These are phyloP conservation scores for Pseudocercospora fijiensis DNA, from an alignment of 2,329 filamentous ascomycete genomes.

Conservation along the genomic window DNA sequence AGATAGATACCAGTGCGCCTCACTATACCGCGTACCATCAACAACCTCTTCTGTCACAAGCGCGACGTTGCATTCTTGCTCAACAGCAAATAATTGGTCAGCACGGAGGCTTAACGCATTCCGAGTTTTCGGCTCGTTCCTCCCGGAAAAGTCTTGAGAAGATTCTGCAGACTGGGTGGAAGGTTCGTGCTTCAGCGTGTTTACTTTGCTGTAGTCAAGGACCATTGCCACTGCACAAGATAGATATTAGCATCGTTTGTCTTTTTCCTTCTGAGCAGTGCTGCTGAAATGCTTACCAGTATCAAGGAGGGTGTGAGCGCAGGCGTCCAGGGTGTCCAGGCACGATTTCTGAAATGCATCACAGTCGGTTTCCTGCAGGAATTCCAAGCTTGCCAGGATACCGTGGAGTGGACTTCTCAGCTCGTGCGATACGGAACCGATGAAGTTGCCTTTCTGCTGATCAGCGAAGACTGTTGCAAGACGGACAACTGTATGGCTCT, in stretches of 20 bases:
- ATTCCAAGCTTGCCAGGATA: slow-evolving; percentile 38
- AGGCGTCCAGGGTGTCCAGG: slow-evolving; percentile 27
- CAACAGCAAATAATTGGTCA: slow-evolving; percentile 22
- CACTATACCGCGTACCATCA: slow-evolving; percentile 13
- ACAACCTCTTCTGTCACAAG: slow-evolving; percentile 25
- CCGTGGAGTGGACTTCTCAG: slow-evolving; percentile 43
- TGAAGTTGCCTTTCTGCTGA: slow-evolving; percentile 48
- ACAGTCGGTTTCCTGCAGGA: slow-evolving; percentile 49
- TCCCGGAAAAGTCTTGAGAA: slow-evolving; percentile 14
- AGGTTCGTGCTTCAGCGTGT: slow-evolving; percentile 13
- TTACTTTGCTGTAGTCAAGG: slow-evolving; percentile 27
- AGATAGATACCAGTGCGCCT: too few relatives aligned
- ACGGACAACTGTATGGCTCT: slow-evolving; percentile 30
- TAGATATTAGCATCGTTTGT: not conserved
- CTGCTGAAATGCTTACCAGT: slow-evolving; percentile 10
- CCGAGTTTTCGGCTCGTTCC: slow-evolving; percentile 13
- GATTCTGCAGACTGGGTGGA: slow-evolving; percentile 8
- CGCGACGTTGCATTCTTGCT: slow-evolving; percentile 25
- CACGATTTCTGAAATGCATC: slow-evolving; percentile 28
- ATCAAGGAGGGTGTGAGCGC: slow-evolving; percentile 23
- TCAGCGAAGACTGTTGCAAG: slow-evolving; percentile 42
- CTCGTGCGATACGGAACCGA: slow-evolving; percentile 53
- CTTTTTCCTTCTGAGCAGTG: not conserved
- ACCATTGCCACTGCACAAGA: slow-evolving; percentile 21
- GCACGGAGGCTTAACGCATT: slow-evolving; percentile 10